Evolutionary conservation across 2,329 filamentous ascomycete species (phyloP).

Genomic region (Colletotrichum tanaceti): DNA sequence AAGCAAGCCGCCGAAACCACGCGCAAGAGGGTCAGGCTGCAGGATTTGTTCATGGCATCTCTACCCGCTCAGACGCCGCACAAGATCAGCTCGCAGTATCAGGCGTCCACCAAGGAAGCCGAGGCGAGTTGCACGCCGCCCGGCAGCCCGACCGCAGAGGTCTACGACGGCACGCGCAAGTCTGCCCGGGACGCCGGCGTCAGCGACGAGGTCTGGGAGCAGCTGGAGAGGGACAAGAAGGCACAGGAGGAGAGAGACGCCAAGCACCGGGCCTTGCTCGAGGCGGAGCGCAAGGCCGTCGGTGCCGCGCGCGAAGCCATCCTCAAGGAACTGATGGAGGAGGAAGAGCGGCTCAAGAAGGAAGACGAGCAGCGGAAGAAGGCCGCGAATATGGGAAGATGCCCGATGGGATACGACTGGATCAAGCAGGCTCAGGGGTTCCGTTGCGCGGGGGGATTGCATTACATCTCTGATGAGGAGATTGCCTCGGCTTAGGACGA

Average conservation of each 20-base stretch:
- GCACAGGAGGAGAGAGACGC: slow-evolving; percentile 52
- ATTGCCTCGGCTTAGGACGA: slow-evolving; percentile 35
- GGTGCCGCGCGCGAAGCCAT: slow-evolving; percentile 53
- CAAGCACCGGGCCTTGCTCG: slow-evolving; percentile 51
- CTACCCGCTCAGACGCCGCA: slow-evolving; percentile 16
- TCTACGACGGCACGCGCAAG: neutral
- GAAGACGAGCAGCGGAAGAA: slow-evolving; percentile 57
- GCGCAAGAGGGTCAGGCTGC: neutral
- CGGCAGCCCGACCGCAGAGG: slow-evolving; percentile 24
- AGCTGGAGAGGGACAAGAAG: slow-evolving; percentile 60
- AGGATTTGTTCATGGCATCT: neutral
- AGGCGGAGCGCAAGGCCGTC: slow-evolving; percentile 44
- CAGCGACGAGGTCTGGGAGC: slow-evolving; percentile 69
- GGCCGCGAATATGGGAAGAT: slow-evolving; percentile 65
- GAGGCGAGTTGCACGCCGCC: neutral
- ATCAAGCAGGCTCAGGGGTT: slow-evolving; percentile 69
- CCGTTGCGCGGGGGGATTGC: slow-evolving; percentile 70
- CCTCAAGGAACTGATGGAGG: slow-evolving; percentile 51
- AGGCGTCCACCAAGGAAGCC: slow-evolving; percentile 8
- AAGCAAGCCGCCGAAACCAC: slow-evolving; percentile 1
- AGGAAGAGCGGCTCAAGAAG: slow-evolving; percentile 53
- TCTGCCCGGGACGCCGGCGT: slow-evolving; percentile 66
- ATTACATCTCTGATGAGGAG: slow-evolving; percentile 61
- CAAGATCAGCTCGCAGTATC: neutral
- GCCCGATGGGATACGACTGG: slow-evolving; percentile 69